These are phyloP conservation scores for Kwoniella heveanensis DNA, from an alignment of 768 basidiomycete species.

Conservation along the genomic window DNA sequence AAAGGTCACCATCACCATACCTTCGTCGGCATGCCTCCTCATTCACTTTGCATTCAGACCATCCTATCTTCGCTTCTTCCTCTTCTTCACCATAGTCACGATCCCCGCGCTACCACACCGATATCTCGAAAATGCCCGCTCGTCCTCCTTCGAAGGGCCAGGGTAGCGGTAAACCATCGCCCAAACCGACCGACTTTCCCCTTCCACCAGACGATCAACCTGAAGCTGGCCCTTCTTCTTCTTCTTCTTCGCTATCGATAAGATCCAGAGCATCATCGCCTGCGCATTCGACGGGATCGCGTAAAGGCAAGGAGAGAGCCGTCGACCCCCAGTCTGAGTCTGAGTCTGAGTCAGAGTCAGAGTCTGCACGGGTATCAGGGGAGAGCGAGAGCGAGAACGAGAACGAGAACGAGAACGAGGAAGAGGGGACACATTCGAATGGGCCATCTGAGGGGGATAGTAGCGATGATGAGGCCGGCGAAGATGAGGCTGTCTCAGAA, in stretches of 20 bases:
- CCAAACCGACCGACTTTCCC: background rate
- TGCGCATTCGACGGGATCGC: background rate
- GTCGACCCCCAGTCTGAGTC: too few relatives aligned
- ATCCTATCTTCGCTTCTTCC: too few relatives aligned
- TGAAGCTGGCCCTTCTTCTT: slow-evolving; percentile 21
- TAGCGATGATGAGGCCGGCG: slow-evolving; percentile 1
- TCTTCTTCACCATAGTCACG: too few relatives aligned
- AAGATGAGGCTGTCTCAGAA: background rate
- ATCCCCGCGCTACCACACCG: too few relatives aligned
- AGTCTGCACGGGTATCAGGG: too few relatives aligned
- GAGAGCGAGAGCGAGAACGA: background rate
- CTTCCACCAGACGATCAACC: slow-evolving; percentile 8
- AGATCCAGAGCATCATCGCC: background rate
- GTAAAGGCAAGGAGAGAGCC: slow-evolving; percentile 29
- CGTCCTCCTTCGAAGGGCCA: background rate
- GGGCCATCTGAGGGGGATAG: background rate
- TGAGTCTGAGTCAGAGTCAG: too few relatives aligned
- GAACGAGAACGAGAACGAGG: background rate
- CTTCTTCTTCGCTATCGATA: slow-evolving; percentile 3
- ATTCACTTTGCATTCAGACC: too few relatives aligned
- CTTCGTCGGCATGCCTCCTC: too few relatives aligned
- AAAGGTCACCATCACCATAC: too few relatives aligned
- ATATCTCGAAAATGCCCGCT: slow-evolving; percentile 6
- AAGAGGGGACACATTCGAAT: too few relatives aligned
- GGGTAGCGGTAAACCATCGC: too few relatives aligned